phyloP scores from a whole-genome alignment of 2,329 filamentous ascomycete genomes.

The Sclerotinia sclerotiorum region DNA sequence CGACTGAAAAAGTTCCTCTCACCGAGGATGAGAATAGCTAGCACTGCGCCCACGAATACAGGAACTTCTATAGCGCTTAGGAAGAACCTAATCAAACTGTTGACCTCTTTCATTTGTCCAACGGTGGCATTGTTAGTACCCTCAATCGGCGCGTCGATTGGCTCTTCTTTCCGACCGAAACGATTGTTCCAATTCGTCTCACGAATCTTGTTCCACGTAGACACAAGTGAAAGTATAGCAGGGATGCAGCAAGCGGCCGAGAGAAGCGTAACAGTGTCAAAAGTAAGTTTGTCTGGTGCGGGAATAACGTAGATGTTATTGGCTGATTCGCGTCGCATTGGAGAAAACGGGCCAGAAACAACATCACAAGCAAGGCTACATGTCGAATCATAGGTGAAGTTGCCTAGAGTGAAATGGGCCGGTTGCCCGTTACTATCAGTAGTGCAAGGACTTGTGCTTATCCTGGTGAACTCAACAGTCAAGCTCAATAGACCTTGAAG shows the following conservation, averaged over 20 bases:
- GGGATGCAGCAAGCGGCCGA: slow-evolving; percentile 65
- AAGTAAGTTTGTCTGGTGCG: slow-evolving; percentile 53
- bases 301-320: slow-evolving; percentile 65
- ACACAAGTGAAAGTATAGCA: slow-evolving; percentile 59
- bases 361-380: slow-evolving; percentile 53
- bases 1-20: slow-evolving; percentile 63
- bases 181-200: slow-evolving; percentile 58
- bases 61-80: slow-evolving; percentile 58
- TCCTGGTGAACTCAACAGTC: slow-evolving; percentile 64
- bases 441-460: slow-evolving; percentile 47
- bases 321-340: slow-evolving; percentile 54
- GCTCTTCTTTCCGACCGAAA: slow-evolving; percentile 42
- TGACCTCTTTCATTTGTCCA: slow-evolving; percentile 53
- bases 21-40: slow-evolving; percentile 60
- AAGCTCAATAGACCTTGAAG: slow-evolving; percentile 56
- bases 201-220: slow-evolving; percentile 64
- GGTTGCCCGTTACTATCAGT: slow-evolving; percentile 44
- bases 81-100: slow-evolving; percentile 54
- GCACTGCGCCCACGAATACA: slow-evolving; percentile 56
- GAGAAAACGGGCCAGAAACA: slow-evolving; percentile 51
- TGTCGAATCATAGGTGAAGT: slow-evolving; percentile 47
- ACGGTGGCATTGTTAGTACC: slow-evolving; percentile 57
- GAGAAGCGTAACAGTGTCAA: slow-evolving; percentile 59
- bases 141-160: slow-evolving; percentile 46
- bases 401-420: slow-evolving; percentile 40